Percentiles rank a stretch among this genome's conserved stretches.
These are phyloP conservation scores for Amanita rimosa DNA, from an alignment of 768 basidiomycete species.

Conservation along the genomic window DNA sequence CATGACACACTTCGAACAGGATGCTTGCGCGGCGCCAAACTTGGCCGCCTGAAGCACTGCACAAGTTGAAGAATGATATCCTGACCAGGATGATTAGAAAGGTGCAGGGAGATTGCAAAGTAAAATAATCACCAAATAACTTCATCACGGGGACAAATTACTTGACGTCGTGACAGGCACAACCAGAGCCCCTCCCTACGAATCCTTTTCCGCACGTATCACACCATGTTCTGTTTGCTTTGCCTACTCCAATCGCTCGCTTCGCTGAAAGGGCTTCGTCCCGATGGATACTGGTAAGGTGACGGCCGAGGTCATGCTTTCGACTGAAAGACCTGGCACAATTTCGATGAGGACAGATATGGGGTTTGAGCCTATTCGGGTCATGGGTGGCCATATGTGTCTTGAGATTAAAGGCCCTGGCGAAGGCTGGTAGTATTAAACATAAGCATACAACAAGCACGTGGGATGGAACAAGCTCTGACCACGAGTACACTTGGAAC, in stretches of 20 bases:
- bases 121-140: neutral
- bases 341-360: conserved; percentile 73
- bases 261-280: conserved; percentile 38
- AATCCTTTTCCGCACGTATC: conserved; percentile 63
- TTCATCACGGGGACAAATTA: conserved; percentile 17
- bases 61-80: conserved; percentile 1
- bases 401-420: conserved; percentile 89
- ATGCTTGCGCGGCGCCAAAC: conserved; percentile 30
- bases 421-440: conserved; percentile 51
- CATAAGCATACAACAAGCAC: conserved; percentile 3
- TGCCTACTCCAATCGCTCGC: conserved; percentile 59
- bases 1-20: conserved; percentile 46
- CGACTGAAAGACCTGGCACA: conserved; percentile 90
- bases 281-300: conserved; percentile 78
- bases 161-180: conserved; percentile 58
- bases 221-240: conserved; percentile 57
- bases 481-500: conserved; percentile 67
- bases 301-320: conserved; percentile 88
- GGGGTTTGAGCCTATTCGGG: conserved; percentile 82
- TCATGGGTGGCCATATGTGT: conserved; percentile 94
- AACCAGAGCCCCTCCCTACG: conserved; percentile 41
- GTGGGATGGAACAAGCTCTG: conserved; percentile 8
- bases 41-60: conserved; percentile 10
- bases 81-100: neutral
- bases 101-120: no score